These are phyloP conservation scores for Stachybotrys elegans DNA, from an alignment of 2,329 filamentous ascomycete genomes.

Conservation along the genomic window DNA sequence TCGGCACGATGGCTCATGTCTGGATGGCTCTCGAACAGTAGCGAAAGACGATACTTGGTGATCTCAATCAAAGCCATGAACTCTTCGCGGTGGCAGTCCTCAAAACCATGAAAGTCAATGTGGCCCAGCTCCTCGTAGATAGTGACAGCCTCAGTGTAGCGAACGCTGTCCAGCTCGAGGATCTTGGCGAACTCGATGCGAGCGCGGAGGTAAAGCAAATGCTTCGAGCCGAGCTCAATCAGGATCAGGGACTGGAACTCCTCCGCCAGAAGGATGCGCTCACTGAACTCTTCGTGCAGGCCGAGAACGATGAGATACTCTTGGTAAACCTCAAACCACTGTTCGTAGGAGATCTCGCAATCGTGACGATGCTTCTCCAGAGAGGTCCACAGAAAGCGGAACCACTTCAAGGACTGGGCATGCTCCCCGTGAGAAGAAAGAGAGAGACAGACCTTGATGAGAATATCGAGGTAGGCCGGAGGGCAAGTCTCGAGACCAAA, in stretches of 20 bases:
- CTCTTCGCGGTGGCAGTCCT: slow-evolving; percentile 1
- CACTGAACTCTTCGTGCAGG: slow-evolving; percentile 5
- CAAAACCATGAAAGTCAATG: slow-evolving; percentile 4
- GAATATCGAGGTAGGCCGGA: slow-evolving; percentile 4
- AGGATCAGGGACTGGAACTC: slow-evolving; percentile 5
- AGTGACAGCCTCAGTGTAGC: slow-evolving; percentile 6
- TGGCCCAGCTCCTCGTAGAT: slow-evolving; percentile 8
- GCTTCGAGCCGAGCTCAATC: neutral
- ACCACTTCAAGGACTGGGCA: slow-evolving; percentile 5
- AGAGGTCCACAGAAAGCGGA: slow-evolving; percentile 6
- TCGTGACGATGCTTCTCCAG: slow-evolving; percentile 9
- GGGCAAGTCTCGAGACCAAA: slow-evolving; percentile 7
- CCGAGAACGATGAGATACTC: slow-evolving; percentile 7
- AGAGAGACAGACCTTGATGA: slow-evolving; percentile 8
- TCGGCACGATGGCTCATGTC: slow-evolving; percentile 7
- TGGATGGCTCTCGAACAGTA: slow-evolving; percentile 6
- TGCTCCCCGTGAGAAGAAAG: slow-evolving; percentile 4
- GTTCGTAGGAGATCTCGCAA: slow-evolving; percentile 5
- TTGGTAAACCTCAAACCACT: slow-evolving; percentile 8
- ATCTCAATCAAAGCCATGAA: slow-evolving; percentile 6
- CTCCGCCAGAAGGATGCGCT: slow-evolving; percentile 4
- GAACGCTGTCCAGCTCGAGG: slow-evolving; percentile 6
- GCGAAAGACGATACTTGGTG: slow-evolving; percentile 3
- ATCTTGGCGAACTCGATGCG: slow-evolving; percentile 8
- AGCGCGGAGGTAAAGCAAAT: slow-evolving; percentile 6